phyloP scores from a whole-genome alignment of 129 eudicot genomes.

The Saposhnikovia divaricata region DNA sequence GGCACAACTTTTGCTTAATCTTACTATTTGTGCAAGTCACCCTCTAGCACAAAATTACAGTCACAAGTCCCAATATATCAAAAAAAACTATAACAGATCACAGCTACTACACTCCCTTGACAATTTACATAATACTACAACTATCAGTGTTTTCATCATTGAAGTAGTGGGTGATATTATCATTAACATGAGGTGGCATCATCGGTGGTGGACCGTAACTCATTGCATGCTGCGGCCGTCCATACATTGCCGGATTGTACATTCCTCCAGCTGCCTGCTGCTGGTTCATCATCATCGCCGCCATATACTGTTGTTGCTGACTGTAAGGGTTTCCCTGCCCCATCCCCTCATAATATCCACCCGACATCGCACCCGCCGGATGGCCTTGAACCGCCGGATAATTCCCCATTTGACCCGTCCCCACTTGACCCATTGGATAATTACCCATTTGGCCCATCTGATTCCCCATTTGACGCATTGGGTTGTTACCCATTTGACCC shows the following conservation, averaged over 20 bases:
- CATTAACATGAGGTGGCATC: slow-evolving; percentile 36
- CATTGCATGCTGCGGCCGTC: slow-evolving; percentile 36
- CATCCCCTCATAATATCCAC: slow-evolving; percentile 36
- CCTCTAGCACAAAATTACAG: not conserved
- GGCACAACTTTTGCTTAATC: not conserved
- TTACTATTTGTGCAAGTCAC: slow-evolving; percentile 9
- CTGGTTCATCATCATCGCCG: slow-evolving; percentile 91
- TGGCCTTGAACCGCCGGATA: slow-evolving; percentile 43
- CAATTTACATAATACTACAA: slow-evolving; percentile 70
- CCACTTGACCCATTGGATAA: slow-evolving; percentile 24
- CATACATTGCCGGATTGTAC: slow-evolving; percentile 60
- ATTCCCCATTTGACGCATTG: slow-evolving; percentile 32
- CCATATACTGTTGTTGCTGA: slow-evolving; percentile 61
- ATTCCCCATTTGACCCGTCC: slow-evolving; percentile 9
- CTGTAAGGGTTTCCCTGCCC: slow-evolving; percentile 48
- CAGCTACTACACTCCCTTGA: slow-evolving; percentile 7
- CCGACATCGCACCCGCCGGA: slow-evolving; percentile 16
- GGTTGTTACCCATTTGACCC: slow-evolving; percentile 19
- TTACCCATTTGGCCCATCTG: slow-evolving; percentile 44
- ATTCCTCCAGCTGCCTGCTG: slow-evolving; percentile 43
- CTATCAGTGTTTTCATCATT: slow-evolving; percentile 80
- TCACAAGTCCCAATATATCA: not conserved
- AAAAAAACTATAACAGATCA: not conserved
- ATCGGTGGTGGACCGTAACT: slow-evolving; percentile 50
- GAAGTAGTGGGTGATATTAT: slow-evolving; percentile 50